Evolutionary conservation across 371 early-diverging fungal species (phyloP), one percentile per base, ranked within the genome.

Genomic region (Funneliformis caledonium): DNA sequence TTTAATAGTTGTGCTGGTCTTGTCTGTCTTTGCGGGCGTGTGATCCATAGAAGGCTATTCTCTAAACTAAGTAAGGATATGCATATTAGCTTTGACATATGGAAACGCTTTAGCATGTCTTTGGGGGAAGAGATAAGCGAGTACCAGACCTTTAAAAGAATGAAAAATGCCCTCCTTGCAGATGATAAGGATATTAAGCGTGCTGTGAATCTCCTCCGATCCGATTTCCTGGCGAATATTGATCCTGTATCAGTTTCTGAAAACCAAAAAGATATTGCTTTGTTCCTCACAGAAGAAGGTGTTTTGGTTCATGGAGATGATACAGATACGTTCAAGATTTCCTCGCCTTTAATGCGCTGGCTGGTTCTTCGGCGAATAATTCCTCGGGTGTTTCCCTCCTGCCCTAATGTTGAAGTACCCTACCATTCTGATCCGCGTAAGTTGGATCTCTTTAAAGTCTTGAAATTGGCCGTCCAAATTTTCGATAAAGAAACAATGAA

Each of bases 1-100:
- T 76, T 62, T 47, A 62, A 76, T 42, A 76, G 76, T 5, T 64
- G 62, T 76, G 77, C 77, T 64, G 77, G 65, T 16, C 77, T 76
- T 4, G 64, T 47, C 64, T 76, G 76, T n/a, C 45, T 62, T 62
- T 64, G 64, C n/a, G 47, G 64, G 37, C 37, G 37, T 37, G 37
- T 37, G 3, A 64, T 26, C 26, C 26, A 26, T 26, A 26, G 26
- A 26, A 26, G 0, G 26, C 26, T 26, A 0, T 26, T 26, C 4
- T 26, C 33, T 0, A 26, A 31, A 8, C 22, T 64, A 64, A 33
- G 12, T 22, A 26, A 62, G 6, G 26, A 2, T n/a, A 62, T n/a
- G 26, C 65, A 64, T 26, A 26, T 37, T n/a, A 26, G 65, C 65
- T 26, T 26, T 64, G 65, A n/a, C 31, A 26, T 26, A 26, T 64